Percentiles rank a stretch among this genome's conserved stretches.
These are phyloP conservation scores for Selaginella moellendorffii DNA, from an alignment of 75 land plant genomes.

Conservation along the genomic window DNA sequence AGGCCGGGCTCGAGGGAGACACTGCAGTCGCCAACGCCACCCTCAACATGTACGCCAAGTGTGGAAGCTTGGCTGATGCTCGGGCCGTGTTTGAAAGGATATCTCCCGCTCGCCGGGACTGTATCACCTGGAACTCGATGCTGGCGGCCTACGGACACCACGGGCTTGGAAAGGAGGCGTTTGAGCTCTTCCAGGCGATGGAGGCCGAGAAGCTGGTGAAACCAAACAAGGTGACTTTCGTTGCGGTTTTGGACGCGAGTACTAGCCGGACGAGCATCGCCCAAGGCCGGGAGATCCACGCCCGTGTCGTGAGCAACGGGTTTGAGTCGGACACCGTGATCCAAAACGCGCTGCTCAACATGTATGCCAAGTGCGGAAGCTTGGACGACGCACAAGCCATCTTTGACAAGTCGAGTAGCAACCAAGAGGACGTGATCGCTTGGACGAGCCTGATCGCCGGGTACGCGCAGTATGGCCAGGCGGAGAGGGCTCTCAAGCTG, in stretches of 20 bases:
- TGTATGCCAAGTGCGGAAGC: conserved; percentile 16
- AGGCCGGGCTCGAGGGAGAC: neutral
- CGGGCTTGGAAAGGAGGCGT: too few relatives aligned
- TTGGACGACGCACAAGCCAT: neutral
- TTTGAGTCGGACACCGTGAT: conserved; percentile 8
- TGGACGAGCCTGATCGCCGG: conserved; percentile 13
- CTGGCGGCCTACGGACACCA: too few relatives aligned
- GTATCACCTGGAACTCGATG: neutral
- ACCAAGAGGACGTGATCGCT: conserved; percentile 3
- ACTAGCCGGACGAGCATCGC: neutral
- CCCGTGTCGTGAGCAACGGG: conserved; percentile 11
- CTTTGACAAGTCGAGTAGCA: neutral
- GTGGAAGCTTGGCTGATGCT: too few relatives aligned
- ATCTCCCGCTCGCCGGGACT: neutral
- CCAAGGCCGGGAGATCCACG: conserved; percentile 9
- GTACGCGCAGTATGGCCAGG: conserved; percentile 10
- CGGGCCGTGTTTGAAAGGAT: neutral
- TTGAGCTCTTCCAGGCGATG: too few relatives aligned
- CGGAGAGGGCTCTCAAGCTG: neutral
- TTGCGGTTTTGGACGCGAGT: too few relatives aligned
- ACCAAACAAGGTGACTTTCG: too few relatives aligned
- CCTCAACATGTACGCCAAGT: too few relatives aligned
- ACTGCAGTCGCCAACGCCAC: too few relatives aligned
- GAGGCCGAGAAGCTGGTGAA: too few relatives aligned
- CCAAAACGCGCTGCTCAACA: conserved; percentile 2